A percentile compares a stretch with the other conserved stretches of the same genome.
These are phyloP conservation scores for Zizania palustris DNA, from an alignment of 202 grass and related monocot genomes.

Conservation along the genomic window DNA sequence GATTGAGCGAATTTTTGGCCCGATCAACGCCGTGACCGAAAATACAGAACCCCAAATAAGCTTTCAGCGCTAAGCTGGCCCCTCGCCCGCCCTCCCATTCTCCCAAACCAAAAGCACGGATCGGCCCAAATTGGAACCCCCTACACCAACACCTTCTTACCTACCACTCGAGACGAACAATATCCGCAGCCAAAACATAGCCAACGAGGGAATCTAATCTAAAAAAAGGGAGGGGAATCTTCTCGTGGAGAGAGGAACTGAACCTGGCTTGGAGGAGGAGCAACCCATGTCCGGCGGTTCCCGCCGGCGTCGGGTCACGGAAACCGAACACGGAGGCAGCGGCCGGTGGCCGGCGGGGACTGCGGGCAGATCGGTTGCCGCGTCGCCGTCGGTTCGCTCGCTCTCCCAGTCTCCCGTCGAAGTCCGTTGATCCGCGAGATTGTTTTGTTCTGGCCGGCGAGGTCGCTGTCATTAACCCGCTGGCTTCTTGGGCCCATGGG, in stretches of 20 bases:
- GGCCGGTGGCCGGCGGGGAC: conserved; percentile 8
- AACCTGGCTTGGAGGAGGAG: conserved; percentile 86
- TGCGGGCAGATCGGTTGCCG: conserved; percentile 15
- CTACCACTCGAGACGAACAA: neutral
- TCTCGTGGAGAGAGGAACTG: neutral
- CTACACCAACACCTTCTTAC: neutral
- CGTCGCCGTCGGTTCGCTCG: conserved; percentile 4
- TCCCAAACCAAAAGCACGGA: neutral
- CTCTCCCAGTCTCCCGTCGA: neutral
- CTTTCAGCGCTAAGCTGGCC: neutral
- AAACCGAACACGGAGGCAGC: neutral
- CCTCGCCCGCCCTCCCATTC: neutral
- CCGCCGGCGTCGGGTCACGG: neutral
- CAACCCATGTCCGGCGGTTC: conserved; percentile 61
- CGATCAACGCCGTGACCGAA: neutral
- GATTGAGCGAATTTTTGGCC: neutral
- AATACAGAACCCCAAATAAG: neutral
- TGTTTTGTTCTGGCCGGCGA: conserved; percentile 27
- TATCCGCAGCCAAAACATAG: neutral
- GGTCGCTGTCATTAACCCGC: neutral
- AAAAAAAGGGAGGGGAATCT: neutral
- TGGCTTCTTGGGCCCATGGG: neutral
- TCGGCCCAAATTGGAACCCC: neutral
- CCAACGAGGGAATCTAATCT: neutral
- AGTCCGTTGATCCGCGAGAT: conserved; percentile 2